These are phyloP conservation scores for Suillus sp. DNA, from an alignment of 768 basidiomycete genomes.

Conservation along the genomic window DNA sequence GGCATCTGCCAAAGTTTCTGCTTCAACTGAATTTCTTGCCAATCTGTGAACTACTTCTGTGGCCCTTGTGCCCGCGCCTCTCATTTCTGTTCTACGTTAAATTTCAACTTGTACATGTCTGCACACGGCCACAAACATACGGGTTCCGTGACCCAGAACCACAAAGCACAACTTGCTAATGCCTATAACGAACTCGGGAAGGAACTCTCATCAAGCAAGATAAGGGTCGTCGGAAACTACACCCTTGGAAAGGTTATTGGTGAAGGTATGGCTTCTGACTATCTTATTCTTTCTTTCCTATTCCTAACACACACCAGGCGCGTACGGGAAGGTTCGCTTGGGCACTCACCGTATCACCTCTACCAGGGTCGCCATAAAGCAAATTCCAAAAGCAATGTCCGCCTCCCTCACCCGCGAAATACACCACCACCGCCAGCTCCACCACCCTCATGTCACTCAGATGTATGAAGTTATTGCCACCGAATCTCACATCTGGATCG, in stretches of 20 bases:
- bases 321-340: conserved; percentile 94
- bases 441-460: conserved; percentile 93
- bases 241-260: conserved; percentile 93
- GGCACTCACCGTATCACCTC: conserved; percentile 93
- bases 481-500: conserved; percentile 93
- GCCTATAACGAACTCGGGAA: conserved; percentile 98
- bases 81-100: conserved; percentile 36
- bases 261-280: conserved; percentile 63
- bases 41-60: conserved; percentile 24
- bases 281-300: conserved; percentile 8
- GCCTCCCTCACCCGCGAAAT: conserved; percentile 94
- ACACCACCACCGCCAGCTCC: conserved; percentile 95
- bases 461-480: conserved; percentile 99
- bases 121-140: conserved; percentile 61
- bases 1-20: conserved; percentile 2
- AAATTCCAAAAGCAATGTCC: conserved; percentile 93
- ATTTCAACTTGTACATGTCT: conserved; percentile 43
- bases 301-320: conserved; percentile 51
- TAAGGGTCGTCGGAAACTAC: conserved; percentile 93
- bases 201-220: conserved; percentile 88
- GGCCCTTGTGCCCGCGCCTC: conserved; percentile 37
- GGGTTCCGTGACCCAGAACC: conserved; percentile 67
- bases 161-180: conserved; percentile 87
- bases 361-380: conserved; percentile 94
- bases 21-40: conserved; percentile 18